A percentile compares a stretch with the other conserved stretches of the same genome.
Evolutionary conservation across 2,329 filamentous ascomycete genomes (phyloP).

Genomic region (Pseudogymnoascus sp.): DNA sequence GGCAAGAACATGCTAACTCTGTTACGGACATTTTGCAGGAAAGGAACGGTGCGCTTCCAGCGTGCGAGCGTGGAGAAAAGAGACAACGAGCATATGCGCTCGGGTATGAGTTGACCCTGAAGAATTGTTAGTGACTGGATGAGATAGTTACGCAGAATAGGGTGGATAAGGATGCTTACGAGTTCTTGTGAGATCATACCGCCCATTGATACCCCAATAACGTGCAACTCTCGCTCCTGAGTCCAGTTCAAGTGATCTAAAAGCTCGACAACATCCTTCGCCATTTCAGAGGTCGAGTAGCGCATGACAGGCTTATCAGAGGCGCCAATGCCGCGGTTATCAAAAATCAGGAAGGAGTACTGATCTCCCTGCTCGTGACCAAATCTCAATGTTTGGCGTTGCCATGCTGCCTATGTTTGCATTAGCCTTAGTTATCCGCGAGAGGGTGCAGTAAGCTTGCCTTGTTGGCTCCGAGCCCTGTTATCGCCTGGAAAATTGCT

Average conservation of each 20-base stretch:
- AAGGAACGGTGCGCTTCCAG: conserved; percentile 54
- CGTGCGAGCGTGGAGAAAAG: conserved; percentile 54
- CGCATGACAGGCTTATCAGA: conserved; percentile 69
- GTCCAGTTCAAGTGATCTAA: conserved; percentile 63
- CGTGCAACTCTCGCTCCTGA: conserved; percentile 49
- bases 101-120: conserved; percentile 41
- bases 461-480: conserved; percentile 65
- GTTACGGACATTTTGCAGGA: conserved; percentile 55
- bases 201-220: conserved; percentile 75
- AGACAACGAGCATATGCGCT: conserved; percentile 46
- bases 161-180: conserved; percentile 29
- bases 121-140: background rate
- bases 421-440: conserved; percentile 10
- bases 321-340: conserved; percentile 78
- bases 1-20: conserved; percentile 55
- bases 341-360: conserved; percentile 69
- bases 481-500: conserved; percentile 53
- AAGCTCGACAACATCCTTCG: conserved; percentile 65
- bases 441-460: conserved; percentile 14
- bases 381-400: conserved; percentile 75
- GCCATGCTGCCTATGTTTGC: conserved; percentile 55
- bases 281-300: conserved; percentile 82
- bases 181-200: conserved; percentile 91
- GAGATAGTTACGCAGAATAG: background rate
- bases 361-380: conserved; percentile 59